Percentiles rank a stretch among this genome's conserved stretches.
These are phyloP conservation scores for Chrysosporium keratinophilum DNA, from an alignment of 2,329 filamentous ascomycete genomes.

Conservation along the genomic window DNA sequence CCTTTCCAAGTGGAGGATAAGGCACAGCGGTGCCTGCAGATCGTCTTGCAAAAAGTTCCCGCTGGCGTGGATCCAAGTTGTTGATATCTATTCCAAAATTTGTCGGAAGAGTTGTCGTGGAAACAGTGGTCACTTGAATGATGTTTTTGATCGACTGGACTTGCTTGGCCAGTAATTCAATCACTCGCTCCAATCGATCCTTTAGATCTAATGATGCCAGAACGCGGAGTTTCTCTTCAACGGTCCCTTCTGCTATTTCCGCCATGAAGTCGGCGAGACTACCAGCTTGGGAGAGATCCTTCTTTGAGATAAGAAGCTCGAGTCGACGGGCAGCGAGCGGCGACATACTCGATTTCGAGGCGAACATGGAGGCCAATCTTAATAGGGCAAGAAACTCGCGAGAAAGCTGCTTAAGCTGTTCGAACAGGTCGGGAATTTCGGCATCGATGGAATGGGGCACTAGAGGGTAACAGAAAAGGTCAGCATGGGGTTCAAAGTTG, in stretches of 20 bases:
- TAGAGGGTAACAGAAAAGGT: slow-evolving; percentile 13
- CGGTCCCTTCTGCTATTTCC: slow-evolving; percentile 74
- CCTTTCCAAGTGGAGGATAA: slow-evolving; percentile 28
- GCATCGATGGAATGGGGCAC: slow-evolving; percentile 45
- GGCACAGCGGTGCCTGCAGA: slow-evolving; percentile 26
- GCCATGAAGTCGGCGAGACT: slow-evolving; percentile 92
- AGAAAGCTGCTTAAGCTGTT: slow-evolving; percentile 70
- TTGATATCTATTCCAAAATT: slow-evolving; percentile 48
- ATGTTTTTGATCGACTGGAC: slow-evolving; percentile 75
- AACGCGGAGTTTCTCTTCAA: slow-evolving; percentile 84
- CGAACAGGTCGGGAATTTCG: slow-evolving; percentile 60
- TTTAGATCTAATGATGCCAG: slow-evolving; percentile 71
- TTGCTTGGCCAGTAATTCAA: slow-evolving; percentile 73
- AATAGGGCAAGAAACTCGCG: slow-evolving; percentile 77
- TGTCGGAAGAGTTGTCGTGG: slow-evolving; percentile 54
- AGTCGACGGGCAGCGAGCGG: slow-evolving; percentile 77
- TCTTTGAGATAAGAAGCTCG: slow-evolving; percentile 75
- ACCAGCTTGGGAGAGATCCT: slow-evolving; percentile 72
- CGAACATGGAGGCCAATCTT: slow-evolving; percentile 72
- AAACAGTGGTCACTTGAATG: slow-evolving; percentile 72
- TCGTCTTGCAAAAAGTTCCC: slow-evolving; percentile 35
- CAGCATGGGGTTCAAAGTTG: not conserved
- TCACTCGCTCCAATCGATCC: slow-evolving; percentile 66
- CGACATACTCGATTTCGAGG: slow-evolving; percentile 58
- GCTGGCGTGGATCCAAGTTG: slow-evolving; percentile 40